Base-by-base conservation (phyloP, 106 monocot species). In the Gastrodia elata region DNA sequence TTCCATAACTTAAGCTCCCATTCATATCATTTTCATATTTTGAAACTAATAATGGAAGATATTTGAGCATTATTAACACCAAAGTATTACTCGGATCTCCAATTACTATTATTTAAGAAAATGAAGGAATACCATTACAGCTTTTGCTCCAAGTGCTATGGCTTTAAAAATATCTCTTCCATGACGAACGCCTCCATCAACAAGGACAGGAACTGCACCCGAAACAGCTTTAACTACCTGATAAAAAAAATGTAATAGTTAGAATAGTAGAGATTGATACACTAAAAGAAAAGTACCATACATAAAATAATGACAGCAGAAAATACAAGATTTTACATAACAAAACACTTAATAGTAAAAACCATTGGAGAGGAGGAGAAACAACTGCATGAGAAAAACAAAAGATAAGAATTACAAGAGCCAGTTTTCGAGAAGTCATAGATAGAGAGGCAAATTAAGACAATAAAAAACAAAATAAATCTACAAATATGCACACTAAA, bases 81-180 rank as follows among this genome's bases (percentile, higher is more conserved):
- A 28, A 61, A 61, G 5, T 26, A 61, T 61, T 11, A 61, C 13
- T 61, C 26, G 2, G 0, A 13, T 13, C 30, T 28, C 2, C 52
- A 26, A 61, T 13, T 9, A 61, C 13, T 2, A 10, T 36, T 15
- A 37, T 36, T 67, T 38, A 38, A 55, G 28, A 58, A 37, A 48
- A 55, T 65, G 38, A 7, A 40, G n/a, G 13, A 38, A 59, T 74
- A 88, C 88, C 88, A 88, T 78, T 25, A 89, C 84, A 76, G 86
- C 83, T 26, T 74, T 71, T 20, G 93, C 93, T 46, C 93, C 93
- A 44, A 93, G 90, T 7, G 93, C 87, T 79, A 93, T 80, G 65
- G 93, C 89, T 81, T 93, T 90, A 82, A 89, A 93, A 28, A 93
- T 79, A 76, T 94, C 88, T 8, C 90, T 90, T 71, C 94, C 94